Base-by-base conservation (phyloP, 176 grass and related monocot genomes). In the Triticum monococcum region DNA sequence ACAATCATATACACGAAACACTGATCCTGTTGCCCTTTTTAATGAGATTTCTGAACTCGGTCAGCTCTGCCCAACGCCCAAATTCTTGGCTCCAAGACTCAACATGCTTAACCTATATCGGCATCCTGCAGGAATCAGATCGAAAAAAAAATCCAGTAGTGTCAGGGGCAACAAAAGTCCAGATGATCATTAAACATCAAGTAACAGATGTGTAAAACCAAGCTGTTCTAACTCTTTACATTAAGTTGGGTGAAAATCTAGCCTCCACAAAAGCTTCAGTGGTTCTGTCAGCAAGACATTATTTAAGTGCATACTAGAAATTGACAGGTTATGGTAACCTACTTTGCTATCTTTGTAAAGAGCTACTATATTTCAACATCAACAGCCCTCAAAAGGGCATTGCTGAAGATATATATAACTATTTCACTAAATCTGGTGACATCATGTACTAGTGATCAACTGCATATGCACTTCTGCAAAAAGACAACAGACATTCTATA, bases 71-170 rank as follows among this genome's bases (percentile, higher is more conserved):
- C 68, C 68, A 68, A 38, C 7, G 8, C 36, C 10, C 17, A 20
- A 3, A 71, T 61, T 23, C 37, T 85, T 70, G 50, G 12, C 68
- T 37, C 25, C 32, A 14, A 67, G 18, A 67, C 6, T 79, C 41
- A 60, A 20, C 86, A 28, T 72, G 84, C 20, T 13, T 5, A 52
- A 4, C 33, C 35, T 35, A 80, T 37, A 43, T 18, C 60, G 3
- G 8, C 35, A 57, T 57, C 48, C 81, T 88, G 85, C 61, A 81
- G 24, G 20, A 87, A 80, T 36, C 46, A 37, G 26, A 64, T 17
- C 26, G 14, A 36, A 24, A 59, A 24, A 59, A 73, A 37, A 48
- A 62, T 26, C 3, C 7, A 86, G 33, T 16, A 3, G 59, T 9
- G 13, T 67, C 28, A 68, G 18, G 22, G 63, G 86, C 31, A 82